A percentile compares a stretch with the other conserved stretches of the same genome.
These are phyloP conservation scores for Coemansia umbellata DNA, from an alignment of 192 early-diverging fungal species.

Conservation along the genomic window DNA sequence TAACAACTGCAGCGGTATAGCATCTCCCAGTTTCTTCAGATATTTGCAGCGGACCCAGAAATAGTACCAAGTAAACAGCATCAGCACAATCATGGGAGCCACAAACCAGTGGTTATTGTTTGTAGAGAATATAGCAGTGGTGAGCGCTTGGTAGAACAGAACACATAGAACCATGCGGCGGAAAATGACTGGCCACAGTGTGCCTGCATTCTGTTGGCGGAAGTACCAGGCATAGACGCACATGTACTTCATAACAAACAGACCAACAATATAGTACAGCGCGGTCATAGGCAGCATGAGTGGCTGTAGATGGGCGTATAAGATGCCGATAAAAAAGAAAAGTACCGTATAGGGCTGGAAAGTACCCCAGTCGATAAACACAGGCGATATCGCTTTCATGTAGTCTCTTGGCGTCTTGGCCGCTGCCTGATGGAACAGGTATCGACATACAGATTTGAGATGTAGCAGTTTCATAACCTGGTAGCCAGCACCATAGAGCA, in stretches of 20 bases:
- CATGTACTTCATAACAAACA: slow-evolving; percentile 72
- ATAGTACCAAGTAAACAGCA: slow-evolving; percentile 46
- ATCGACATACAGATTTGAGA: slow-evolving; percentile 57
- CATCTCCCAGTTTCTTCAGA: slow-evolving; percentile 14
- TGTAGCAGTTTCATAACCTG: slow-evolving; percentile 66
- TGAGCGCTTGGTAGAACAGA: slow-evolving; percentile 61
- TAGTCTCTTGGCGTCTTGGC: slow-evolving; percentile 71
- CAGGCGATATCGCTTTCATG: slow-evolving; percentile 65
- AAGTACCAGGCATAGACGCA: slow-evolving; percentile 74
- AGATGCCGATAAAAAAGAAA: slow-evolving; percentile 66
- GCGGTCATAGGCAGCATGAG: slow-evolving; percentile 66
- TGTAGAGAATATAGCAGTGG: slow-evolving; percentile 60
- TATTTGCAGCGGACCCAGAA: slow-evolving; percentile 36
- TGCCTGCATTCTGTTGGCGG: slow-evolving; percentile 64
- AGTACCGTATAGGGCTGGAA: slow-evolving; percentile 67
- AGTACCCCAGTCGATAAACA: slow-evolving; percentile 64
- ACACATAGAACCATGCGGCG: slow-evolving; percentile 62
- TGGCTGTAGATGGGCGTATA: slow-evolving; percentile 72
- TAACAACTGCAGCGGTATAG: slow-evolving; percentile 46
- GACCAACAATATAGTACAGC: slow-evolving; percentile 61
- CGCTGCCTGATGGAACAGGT: slow-evolving; percentile 28
- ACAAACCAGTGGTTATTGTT: slow-evolving; percentile 49
- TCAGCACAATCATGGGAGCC: slow-evolving; percentile 40
- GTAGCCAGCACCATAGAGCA: slow-evolving; percentile 68
- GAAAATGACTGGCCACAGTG: slow-evolving; percentile 68